These are phyloP conservation scores for Yamadazyma pseudoaaseri DNA, from an alignment of 1,139 yeast species.

Conservation along the genomic window DNA sequence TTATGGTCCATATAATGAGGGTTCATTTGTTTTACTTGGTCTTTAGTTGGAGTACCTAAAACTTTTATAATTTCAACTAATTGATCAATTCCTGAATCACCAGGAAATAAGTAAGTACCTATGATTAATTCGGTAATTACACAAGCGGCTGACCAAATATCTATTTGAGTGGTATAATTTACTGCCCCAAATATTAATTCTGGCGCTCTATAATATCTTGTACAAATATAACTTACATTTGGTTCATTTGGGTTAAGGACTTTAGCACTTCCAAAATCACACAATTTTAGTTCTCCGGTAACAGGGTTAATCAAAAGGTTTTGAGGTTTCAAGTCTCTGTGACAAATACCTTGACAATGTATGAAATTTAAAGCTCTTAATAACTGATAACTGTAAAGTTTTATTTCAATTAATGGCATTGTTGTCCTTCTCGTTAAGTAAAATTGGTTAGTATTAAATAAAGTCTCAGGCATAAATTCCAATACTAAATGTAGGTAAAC, in stretches of 20 bases:
- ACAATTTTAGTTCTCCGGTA: conserved; percentile 63
- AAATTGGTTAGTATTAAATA: conserved; percentile 81
- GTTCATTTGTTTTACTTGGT: conserved; percentile 91
- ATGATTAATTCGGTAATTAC: conserved; percentile 95
- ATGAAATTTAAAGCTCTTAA: conserved; percentile 88
- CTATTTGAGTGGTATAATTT: conserved; percentile 93
- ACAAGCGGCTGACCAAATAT: conserved; percentile 97
- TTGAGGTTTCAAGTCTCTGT: conserved; percentile 83
- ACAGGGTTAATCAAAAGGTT: conserved; percentile 72
- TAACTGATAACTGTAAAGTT: conserved; percentile 86
- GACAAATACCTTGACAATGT: conserved; percentile 90
- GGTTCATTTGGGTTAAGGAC: conserved; percentile 71
- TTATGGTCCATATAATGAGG: conserved; percentile 97
- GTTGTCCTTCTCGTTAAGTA: conserved; percentile 72
- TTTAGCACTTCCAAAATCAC: conserved; percentile 84
- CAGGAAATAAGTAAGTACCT: conserved; percentile 96
- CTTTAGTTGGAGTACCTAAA: conserved; percentile 93
- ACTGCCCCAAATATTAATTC: conserved; percentile 89
- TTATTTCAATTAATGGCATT: conserved; percentile 90
- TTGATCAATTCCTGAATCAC: conserved; percentile 96
- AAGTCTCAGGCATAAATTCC: conserved; percentile 94
- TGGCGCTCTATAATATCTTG: conserved; percentile 81
- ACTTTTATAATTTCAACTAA: conserved; percentile 94
- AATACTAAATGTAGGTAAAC: conserved; percentile 82
- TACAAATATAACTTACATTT: conserved; percentile 74